Conservation (phyloP, 495 filamentous ascomycete species). For the Opeltia flavorubescens region DNA sequence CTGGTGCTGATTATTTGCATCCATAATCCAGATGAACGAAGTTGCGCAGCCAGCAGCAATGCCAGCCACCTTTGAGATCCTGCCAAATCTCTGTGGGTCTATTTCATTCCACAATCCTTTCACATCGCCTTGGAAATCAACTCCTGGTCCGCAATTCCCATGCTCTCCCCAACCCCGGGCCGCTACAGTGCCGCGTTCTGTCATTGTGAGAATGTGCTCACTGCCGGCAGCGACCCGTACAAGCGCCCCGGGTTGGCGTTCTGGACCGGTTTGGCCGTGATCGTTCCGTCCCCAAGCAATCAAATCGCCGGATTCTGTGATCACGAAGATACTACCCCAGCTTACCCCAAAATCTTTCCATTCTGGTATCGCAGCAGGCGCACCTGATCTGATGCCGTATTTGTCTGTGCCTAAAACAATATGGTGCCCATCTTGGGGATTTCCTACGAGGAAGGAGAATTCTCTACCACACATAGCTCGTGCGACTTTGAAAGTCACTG, state of each 20-base stretch:
- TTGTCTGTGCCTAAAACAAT: constrained; percentile 56
- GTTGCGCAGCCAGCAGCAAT: constrained; percentile 83
- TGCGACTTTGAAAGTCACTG: constrained; percentile 37
- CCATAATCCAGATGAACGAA: constrained; percentile 39
- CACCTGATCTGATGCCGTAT: constrained; percentile 40
- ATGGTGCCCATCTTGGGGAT: constrained; percentile 37
- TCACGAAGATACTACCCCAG: constrained; percentile 70
- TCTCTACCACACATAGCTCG: constrained; percentile 66
- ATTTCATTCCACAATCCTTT: constrained; percentile 50
- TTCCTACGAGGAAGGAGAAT: constrained; percentile 58
- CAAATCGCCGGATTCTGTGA: constrained; percentile 40
- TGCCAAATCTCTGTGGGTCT: constrained; percentile 25
- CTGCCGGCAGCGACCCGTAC: constrained; percentile 59
- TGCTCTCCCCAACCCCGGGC: constrained; percentile 96
- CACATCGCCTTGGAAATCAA: constrained; percentile 45
- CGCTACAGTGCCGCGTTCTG: constrained; percentile 43
- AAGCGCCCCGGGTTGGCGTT: constrained; percentile 31
- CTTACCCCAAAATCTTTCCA: constrained; percentile 56
- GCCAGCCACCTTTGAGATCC: constrained; percentile 24
- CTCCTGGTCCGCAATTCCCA: constrained; percentile 75
- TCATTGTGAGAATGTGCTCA: constrained; percentile 66
- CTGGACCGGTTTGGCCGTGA: constrained; percentile 63
- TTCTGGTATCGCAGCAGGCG: constrained; percentile 14
- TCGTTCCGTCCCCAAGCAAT: constrained; percentile 67
- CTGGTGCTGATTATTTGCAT: neutral